Base-by-base conservation (phyloP, 495 filamentous ascomycete species). In the Symbiotaphrina buchneri region DNA sequence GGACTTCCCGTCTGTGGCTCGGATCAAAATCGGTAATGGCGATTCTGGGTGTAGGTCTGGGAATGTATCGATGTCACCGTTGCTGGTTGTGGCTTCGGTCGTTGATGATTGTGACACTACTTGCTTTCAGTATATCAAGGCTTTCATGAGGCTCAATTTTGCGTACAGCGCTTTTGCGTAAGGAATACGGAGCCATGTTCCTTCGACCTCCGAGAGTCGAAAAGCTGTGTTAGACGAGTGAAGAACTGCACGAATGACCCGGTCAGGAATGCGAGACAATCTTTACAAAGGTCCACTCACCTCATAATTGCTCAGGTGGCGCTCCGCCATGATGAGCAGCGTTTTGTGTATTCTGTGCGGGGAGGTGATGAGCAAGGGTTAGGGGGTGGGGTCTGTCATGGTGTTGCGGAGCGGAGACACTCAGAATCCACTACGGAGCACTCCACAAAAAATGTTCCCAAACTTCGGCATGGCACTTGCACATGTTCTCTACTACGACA, bases 111-210 rank as follows among this genome's bases (percentile, higher is more conserved):
- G 34, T 25, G 30, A 40, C 32, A 49, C 33, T 46, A 30, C 15
- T 35, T 35, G 18, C 5, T 3, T 11, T 16, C 17, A 21, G 33
- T 8, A 35, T 1, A 32, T 29, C 14, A 11, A 6, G 30, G 23
- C 11, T 5, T 20, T 30, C 21, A 3, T 10, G 6, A 10, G 1
- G 24, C 15, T 18, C 28, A 32, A 30, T 2, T 5, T 19, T 11
- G 33, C 56, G 22, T 59, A 74, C 71, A 41, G 44, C 75, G 67
- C 47, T 94, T 95, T 47, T 97, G 87, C 5, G 74, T 77, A 35
- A 97, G 63, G 54, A 59, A 74, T 41, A 97, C 58, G 18, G 76
- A 74, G 44, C 80, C 80, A 41, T 78, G 71, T 40, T 69, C 54
- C 41, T 73, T 68, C 39, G 65, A 51, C 30, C 74, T 75, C 28